These are phyloP conservation scores for Candida ipomoeae DNA, from an alignment of 805 yeast genomes.

Conservation along the genomic window DNA sequence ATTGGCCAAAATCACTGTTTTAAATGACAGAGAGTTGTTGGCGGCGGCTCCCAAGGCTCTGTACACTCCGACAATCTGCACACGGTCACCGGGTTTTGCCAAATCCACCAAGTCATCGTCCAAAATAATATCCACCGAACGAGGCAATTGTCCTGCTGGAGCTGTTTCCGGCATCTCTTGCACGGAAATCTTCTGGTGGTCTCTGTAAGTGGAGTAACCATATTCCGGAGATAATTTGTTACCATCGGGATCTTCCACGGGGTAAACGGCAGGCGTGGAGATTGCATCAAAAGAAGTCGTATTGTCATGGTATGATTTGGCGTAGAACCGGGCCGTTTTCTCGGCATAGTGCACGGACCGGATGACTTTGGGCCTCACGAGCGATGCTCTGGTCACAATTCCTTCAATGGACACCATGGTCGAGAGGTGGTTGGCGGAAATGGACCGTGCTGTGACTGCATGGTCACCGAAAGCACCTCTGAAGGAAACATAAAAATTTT, in stretches of 20 bases:
- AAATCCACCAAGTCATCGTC: constrained; percentile 92
- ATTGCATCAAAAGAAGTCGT: constrained; percentile 86
- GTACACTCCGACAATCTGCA: constrained; percentile 90
- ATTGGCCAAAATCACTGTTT: constrained; percentile 80
- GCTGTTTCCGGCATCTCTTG: constrained; percentile 98
- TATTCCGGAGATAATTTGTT: constrained; percentile 85
- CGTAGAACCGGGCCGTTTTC: constrained; percentile 74
- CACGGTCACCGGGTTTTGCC: constrained; percentile 94
- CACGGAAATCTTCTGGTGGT: constrained; percentile 87
- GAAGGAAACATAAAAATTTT: constrained; percentile 71
- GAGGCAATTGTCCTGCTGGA: constrained; percentile 96
- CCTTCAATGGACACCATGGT: constrained; percentile 88
- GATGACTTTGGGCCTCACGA: constrained; percentile 87
- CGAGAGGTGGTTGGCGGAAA: constrained; percentile 71
- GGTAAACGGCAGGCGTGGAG: constrained; percentile 80
- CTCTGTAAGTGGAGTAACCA: constrained; percentile 87
- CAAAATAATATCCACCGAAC: constrained; percentile 86
- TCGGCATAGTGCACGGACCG: constrained; percentile 93
- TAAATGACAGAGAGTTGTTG: constrained; percentile 62
- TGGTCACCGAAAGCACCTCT: constrained; percentile 90
- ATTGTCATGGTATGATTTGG: constrained; percentile 88
- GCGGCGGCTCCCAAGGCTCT: constrained; percentile 79
- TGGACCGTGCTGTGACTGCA: constrained; percentile 81
- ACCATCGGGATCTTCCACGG: constrained; percentile 90
- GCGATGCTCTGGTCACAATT: constrained; percentile 87